Evolutionary conservation across 202 grass and related monocot species (phyloP).

Genomic region (Panicum hallii): DNA sequence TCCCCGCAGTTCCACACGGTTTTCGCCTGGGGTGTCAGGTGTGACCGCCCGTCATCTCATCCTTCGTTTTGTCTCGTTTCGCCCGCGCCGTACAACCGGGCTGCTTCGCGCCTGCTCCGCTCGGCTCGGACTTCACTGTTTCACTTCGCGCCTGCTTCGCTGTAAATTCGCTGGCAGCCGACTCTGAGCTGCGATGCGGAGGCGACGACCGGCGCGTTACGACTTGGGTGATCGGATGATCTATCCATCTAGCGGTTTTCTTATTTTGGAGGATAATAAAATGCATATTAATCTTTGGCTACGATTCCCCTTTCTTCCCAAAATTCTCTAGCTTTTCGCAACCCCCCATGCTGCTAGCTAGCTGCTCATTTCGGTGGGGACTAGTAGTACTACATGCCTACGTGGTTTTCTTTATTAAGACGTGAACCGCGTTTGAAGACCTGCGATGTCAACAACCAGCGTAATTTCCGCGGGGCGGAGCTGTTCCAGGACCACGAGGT

Average conservation of each 20-base stretch:
- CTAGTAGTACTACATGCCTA: not conserved
- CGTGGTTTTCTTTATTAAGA: not conserved
- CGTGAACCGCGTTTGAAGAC: conserved; percentile 14
- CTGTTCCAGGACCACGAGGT: not conserved
- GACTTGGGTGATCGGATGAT: not conserved
- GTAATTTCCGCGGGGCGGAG: conserved; percentile 31
- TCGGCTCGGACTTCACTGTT: not conserved
- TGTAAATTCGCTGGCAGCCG: not conserved
- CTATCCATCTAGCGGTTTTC: not conserved
- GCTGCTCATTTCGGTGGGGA: not conserved
- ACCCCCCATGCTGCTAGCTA: not conserved
- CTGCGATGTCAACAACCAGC: not conserved
- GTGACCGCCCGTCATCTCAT: not conserved
- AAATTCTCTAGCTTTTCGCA: not conserved
- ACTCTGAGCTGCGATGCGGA: not conserved
- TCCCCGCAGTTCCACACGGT: not conserved
- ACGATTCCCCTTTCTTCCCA: not conserved
- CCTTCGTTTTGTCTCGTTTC: conserved; percentile 1
- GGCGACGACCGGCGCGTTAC: not conserved
- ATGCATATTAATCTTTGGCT: not conserved
- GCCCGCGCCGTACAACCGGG: not conserved
- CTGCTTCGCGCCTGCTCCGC: too few relatives aligned
- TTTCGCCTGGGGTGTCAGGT: not conserved
- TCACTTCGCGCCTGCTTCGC: not conserved
- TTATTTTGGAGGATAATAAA: not conserved